Percentiles rank a stretch among this genome's conserved stretches.
Evolutionary conservation across 768 basidiomycete genomes (phyloP).

Genomic region (Kwoniella europaea): DNA sequence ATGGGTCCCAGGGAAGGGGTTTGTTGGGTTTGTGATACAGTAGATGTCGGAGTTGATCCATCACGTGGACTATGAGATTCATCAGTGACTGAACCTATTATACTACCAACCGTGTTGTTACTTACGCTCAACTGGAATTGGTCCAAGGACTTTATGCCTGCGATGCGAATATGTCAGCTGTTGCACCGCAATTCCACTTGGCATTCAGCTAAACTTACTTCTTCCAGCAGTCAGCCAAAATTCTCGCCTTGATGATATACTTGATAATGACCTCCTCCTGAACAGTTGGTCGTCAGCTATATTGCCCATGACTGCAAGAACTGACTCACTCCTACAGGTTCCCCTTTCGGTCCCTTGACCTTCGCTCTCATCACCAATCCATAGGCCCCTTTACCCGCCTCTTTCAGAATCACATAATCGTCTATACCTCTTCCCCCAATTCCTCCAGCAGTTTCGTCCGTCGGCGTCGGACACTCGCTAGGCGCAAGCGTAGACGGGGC

Average conservation of each 20-base stretch:
- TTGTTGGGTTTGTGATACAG: slow-evolving; percentile 67
- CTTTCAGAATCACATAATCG: slow-evolving; percentile 81
- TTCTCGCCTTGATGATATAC: slow-evolving; percentile 97
- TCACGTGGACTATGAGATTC: slow-evolving; percentile 53
- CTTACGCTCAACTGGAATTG: slow-evolving; percentile 90
- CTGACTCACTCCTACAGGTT: slow-evolving; percentile 73
- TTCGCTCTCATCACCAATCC: slow-evolving; percentile 89
- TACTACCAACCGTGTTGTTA: slow-evolving; percentile 47
- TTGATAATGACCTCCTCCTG: slow-evolving; percentile 90
- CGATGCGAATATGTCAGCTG: slow-evolving; percentile 1
- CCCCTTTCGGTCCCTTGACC: slow-evolving; percentile 74
- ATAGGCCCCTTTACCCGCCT: slow-evolving; percentile 93
- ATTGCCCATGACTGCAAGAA: not conserved
- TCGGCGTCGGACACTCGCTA: slow-evolving; percentile 54
- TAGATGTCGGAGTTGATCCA: slow-evolving; percentile 58
- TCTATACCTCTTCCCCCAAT: slow-evolving; percentile 75
- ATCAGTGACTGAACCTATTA: not conserved
- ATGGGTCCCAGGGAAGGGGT: slow-evolving; percentile 81
- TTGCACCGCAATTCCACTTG: too few relatives aligned
- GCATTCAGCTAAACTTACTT: too few relatives aligned
- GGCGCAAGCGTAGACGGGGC: slow-evolving; percentile 56
- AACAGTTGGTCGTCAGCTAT: slow-evolving; percentile 25
- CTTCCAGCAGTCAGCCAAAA: slow-evolving; percentile 99
- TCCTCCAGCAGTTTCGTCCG: slow-evolving; percentile 56
- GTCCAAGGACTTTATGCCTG: slow-evolving; percentile 85